Evolutionary conservation across 352 stramenopile species (phyloP).

Genomic region (Globisporangium camurandrum): DNA sequence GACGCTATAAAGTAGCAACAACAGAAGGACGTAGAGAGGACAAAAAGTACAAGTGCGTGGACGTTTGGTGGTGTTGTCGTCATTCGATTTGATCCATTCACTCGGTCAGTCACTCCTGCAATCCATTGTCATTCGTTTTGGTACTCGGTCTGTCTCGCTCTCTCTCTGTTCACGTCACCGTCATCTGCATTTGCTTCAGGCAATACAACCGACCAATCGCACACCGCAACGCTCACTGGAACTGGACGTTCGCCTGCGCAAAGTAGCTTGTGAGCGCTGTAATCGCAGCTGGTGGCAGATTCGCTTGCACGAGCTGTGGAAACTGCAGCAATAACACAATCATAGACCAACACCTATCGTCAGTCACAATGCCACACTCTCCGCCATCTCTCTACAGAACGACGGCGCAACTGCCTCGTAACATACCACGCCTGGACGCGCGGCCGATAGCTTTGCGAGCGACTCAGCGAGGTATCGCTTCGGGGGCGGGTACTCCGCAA

Average conservation of each 20-base stretch:
- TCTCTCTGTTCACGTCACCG: not conserved
- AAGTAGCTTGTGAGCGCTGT: constrained; percentile 50
- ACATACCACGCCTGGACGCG: constrained; percentile 62
- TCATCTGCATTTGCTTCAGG: no score
- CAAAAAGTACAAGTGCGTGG: no score
- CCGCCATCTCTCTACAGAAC: no score
- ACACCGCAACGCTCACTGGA: constrained; percentile 63
- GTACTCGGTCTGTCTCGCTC: not conserved
- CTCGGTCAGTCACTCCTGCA: not conserved
- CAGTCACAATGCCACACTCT: no score
- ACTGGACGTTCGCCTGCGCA: constrained; percentile 51
- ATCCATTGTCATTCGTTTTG: no score
- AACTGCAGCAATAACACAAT: no score
- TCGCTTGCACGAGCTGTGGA: constrained; percentile 35
- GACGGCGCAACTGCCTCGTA: no score
- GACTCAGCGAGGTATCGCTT: constrained; percentile 62
- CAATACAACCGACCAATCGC: no score
- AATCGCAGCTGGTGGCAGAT: constrained; percentile 23
- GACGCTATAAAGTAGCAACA: not conserved
- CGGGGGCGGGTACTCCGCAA: constrained; percentile 62
- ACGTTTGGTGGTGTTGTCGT: no score
- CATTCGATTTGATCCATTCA: no score
- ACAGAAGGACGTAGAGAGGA: not conserved
- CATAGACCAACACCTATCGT: no score
- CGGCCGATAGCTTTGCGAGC: constrained; percentile 56